A percentile compares a stretch with the other conserved stretches of the same genome.
Evolutionary conservation across 1,139 yeast species (phyloP).

Genomic region (Candida tunisiensis): DNA sequence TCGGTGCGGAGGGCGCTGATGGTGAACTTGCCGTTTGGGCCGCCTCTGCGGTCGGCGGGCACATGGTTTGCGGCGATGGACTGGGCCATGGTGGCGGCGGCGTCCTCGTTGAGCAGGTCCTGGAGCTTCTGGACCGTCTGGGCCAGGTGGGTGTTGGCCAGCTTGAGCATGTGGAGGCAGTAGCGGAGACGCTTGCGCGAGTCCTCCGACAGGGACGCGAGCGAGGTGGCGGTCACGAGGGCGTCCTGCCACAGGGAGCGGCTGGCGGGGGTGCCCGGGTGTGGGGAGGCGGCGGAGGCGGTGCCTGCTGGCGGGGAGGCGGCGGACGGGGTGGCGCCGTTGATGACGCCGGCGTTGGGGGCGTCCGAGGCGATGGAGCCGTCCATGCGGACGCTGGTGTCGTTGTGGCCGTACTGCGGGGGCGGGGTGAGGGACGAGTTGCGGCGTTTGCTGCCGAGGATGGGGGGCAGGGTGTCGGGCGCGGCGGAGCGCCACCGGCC

Average conservation of each 20-base stretch:
- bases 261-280: not conserved
- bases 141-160: constrained; percentile 61
- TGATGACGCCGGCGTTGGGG: not conserved
- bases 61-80: constrained; percentile 12
- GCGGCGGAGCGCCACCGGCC: too few relatives aligned
- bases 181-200: constrained; percentile 56
- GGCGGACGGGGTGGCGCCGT: not conserved
- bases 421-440: too few relatives aligned
- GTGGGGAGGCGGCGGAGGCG: not conserved
- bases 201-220: constrained; percentile 37
- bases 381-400: not conserved
- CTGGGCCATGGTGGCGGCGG: constrained; percentile 11
- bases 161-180: constrained; percentile 52
- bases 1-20: constrained; percentile 47
- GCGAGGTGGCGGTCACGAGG: constrained; percentile 25
- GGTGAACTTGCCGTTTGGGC: constrained; percentile 10
- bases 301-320: not conserved
- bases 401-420: too few relatives aligned
- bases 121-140: constrained; percentile 48
- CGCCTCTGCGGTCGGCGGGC: constrained; percentile 5
- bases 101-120: constrained; percentile 27
- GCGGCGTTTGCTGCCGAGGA: not conserved
- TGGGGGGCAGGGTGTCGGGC: not conserved
- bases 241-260: constrained; percentile 17
- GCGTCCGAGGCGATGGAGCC: not conserved